Conservation (phyloP, 2,329 filamentous ascomycete species). For the Hymenoscyphus scutula region DNA sequence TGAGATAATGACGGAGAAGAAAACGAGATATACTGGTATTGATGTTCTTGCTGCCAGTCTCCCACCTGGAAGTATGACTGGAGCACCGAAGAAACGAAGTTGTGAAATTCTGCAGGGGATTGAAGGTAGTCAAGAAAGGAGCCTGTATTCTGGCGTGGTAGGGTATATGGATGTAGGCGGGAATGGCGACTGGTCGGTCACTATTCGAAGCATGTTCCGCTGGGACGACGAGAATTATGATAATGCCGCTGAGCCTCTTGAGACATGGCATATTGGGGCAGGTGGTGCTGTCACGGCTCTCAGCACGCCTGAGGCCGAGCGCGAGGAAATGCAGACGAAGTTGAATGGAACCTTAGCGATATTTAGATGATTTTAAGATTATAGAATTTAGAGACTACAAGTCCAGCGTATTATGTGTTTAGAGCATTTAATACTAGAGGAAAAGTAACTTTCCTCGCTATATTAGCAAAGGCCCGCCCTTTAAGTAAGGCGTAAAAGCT, state of each 20-base stretch:
- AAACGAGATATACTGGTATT: conserved; percentile 56
- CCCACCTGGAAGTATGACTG: conserved; percentile 94
- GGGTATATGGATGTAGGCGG: conserved; percentile 88
- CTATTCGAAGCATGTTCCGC: conserved; percentile 78
- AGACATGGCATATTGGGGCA: conserved; percentile 81
- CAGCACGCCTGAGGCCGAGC: conserved; percentile 76
- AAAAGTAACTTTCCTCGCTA: no score
- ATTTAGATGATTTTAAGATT: no score
- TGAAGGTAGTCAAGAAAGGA: conserved; percentile 61
- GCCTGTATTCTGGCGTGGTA: conserved; percentile 83
- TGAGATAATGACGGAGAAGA: conserved; percentile 16
- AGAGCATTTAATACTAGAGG: no score
- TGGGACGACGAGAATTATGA: conserved; percentile 59
- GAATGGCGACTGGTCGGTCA: conserved; percentile 84
- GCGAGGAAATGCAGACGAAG: conserved; percentile 89
- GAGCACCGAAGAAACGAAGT: conserved; percentile 88
- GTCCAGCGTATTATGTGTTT: no score
- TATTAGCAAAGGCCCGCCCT: no score
- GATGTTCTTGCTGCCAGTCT: conserved; percentile 75
- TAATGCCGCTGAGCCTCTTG: conserved; percentile 39
- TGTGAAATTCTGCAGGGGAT: conserved; percentile 76
- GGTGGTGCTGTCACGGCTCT: conserved; percentile 87
- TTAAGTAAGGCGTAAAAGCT: no score
- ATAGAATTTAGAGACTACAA: no score
- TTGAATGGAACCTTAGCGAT: no score